Base-by-base conservation (phyloP, 768 basidiomycete genomes). In the Multifurca ochricompacta region DNA sequence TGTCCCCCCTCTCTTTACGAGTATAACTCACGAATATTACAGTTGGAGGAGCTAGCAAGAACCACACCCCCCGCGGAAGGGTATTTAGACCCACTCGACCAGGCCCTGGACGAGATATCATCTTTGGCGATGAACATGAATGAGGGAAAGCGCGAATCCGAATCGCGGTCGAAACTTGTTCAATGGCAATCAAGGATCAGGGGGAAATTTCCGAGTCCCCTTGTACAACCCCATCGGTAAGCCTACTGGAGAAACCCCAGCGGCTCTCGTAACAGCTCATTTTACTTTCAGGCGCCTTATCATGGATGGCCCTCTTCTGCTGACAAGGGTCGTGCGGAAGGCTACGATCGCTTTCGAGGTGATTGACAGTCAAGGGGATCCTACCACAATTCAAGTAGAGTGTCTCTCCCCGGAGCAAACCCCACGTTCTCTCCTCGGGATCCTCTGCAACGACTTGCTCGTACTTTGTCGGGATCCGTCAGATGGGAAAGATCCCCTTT, bases 191-290 rank as follows among this genome's bases (percentile, higher is more conserved):
- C 83, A 32, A 78, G 91, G 62, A 97, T 99, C 63, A 77, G 85
- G 35, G 90, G 91, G 18, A 88, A 82, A 66, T 97, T 96, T 68
- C 93, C 92, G 7, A 94, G 91, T 55, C 94, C 96, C n/a, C 74
- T 99, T 34, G 96, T 99, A 32, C 96, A 98, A 68, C 96, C 96
- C 7, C 96, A 99, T 72, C 83, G 91, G 88, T 91, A 64, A 66
- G 77, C 62, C 30, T 41, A 18, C 13, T 23, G n/a, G 40, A 27
- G 23, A 46, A 7, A 19, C 18, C 9, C 28, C 39, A 2, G 23
- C 21, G 18, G 31, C 13, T 9, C 25, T n/a, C 13, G 14, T 45
- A 53, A n/a, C 9, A 18, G 35, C 32, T 48, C 28, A 23, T 51
- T 30, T 30, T 40, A 59, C 59, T 58, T 47, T 10, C 57, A 91